phyloP scores from a whole-genome alignment of 164 flowering plant genomes.

The Macadamia tetraphylla region DNA sequence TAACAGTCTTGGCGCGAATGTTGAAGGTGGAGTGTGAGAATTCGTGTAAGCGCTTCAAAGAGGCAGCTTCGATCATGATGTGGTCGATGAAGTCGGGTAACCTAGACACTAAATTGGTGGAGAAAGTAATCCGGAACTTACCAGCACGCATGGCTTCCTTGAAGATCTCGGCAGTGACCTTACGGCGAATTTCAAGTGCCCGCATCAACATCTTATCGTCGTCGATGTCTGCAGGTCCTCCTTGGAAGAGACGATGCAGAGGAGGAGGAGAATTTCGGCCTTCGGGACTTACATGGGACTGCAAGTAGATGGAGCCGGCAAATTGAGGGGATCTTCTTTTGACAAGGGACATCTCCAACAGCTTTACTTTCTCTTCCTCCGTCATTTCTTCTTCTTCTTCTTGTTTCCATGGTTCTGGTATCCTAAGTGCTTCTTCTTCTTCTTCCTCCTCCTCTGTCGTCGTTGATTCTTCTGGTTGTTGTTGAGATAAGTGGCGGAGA shows the following conservation, averaged over 20 bases:
- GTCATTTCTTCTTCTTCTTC: slow-evolving; percentile 7
- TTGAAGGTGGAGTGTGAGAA: slow-evolving; percentile 51
- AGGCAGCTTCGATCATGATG: slow-evolving; percentile 75
- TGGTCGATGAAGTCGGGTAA: slow-evolving; percentile 57
- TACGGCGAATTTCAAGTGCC: slow-evolving; percentile 69
- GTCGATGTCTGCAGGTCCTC: slow-evolving; percentile 19
- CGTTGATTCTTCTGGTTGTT: not conserved
- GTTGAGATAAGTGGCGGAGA: slow-evolving; percentile 28
- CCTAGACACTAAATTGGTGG: slow-evolving; percentile 43
- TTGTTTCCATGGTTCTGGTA: not conserved
- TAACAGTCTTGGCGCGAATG: slow-evolving; percentile 49
- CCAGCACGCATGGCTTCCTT: slow-evolving; percentile 52
- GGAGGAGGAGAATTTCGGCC: slow-evolving; percentile 31
- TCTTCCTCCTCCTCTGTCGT: not conserved
- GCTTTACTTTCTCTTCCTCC: slow-evolving; percentile 29
- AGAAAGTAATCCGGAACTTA: slow-evolving; percentile 72
- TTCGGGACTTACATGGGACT: slow-evolving; percentile 20
- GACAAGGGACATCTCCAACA: slow-evolving; percentile 37
- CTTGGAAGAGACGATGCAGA: slow-evolving; percentile 18
- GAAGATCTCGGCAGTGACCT: slow-evolving; percentile 59
- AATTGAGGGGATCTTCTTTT: slow-evolving; percentile 54
- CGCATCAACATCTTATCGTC: slow-evolving; percentile 45
- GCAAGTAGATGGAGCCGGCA: slow-evolving; percentile 59
- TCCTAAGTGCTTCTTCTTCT: not conserved
- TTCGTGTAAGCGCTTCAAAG: slow-evolving; percentile 56